Conservation (phyloP, 2,329 filamentous ascomycete genomes). For the Herpotrichia juniperi region DNA sequence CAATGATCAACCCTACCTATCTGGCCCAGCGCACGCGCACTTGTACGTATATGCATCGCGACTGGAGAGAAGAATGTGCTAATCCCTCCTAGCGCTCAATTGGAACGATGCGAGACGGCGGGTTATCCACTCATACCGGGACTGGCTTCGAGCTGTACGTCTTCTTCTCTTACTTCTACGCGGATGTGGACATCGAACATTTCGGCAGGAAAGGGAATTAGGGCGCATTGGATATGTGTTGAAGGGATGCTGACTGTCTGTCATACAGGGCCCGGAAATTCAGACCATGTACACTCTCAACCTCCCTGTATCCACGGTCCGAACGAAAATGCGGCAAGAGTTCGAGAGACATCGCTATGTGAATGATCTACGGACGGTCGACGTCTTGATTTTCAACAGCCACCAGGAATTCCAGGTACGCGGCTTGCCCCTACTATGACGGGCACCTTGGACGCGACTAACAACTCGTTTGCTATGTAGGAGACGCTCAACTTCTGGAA, state of each 20-base stretch:
- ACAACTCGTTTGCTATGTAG: constrained; percentile 53
- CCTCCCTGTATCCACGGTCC: constrained; percentile 83
- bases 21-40: constrained; percentile 68
- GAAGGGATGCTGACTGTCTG: constrained; percentile 14
- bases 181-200: constrained; percentile 1
- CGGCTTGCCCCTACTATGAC: background rate
- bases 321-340: constrained; percentile 93
- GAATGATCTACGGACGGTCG: constrained; percentile 84
- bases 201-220: background rate
- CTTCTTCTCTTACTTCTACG: constrained; percentile 9
- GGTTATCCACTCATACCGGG: constrained; percentile 87
- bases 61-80: background rate
- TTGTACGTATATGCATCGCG: constrained; percentile 48
- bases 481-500: constrained; percentile 99
- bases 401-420: constrained; percentile 90
- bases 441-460: background rate
- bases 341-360: constrained; percentile 96
- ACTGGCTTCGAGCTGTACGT: constrained; percentile 96
- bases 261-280: constrained; percentile 84
- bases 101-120: constrained; percentile 87
- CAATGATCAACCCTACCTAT: constrained; percentile 86
- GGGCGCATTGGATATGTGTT: background rate
- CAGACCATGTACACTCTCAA: constrained; percentile 96
- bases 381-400: constrained; percentile 89
- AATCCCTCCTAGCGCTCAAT: constrained; percentile 70